Evolutionary conservation across 78 protist genomes (phyloP).

Genomic region (Protostelium mycophagum): DNA sequence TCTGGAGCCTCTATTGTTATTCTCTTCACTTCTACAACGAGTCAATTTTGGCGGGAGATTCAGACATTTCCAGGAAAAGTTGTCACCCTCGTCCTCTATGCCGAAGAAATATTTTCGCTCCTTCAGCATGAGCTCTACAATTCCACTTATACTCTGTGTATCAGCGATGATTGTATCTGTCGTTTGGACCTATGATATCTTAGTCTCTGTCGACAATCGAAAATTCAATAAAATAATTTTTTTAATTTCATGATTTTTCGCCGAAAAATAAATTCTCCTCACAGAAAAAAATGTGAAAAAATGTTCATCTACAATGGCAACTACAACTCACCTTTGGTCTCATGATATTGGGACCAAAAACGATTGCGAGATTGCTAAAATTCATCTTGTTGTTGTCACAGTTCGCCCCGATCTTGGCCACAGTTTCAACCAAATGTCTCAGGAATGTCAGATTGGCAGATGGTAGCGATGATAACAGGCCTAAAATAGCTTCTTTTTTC

Average conservation of each 20-base stretch:
- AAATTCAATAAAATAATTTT: too few relatives aligned
- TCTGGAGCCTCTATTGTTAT: neutral
- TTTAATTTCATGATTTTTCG: too few relatives aligned
- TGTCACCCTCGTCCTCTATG: too few relatives aligned
- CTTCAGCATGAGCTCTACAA: neutral
- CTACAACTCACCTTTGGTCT: neutral
- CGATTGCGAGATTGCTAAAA: slow-evolving; percentile 35
- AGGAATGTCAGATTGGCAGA: slow-evolving; percentile 10
- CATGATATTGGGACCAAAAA: slow-evolving; percentile 48
- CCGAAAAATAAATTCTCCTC: too few relatives aligned
- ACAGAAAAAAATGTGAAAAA: neutral
- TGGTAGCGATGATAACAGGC: slow-evolving; percentile 10
- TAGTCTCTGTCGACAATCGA: too few relatives aligned
- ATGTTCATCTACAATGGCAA: too few relatives aligned
- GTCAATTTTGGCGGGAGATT: neutral
- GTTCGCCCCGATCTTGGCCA: slow-evolving; percentile 8
- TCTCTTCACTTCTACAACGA: neutral
- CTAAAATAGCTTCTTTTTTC: slow-evolving; percentile 7
- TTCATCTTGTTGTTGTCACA: slow-evolving; percentile 36
- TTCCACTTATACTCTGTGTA: neutral
- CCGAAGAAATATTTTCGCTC: neutral
- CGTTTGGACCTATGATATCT: neutral
- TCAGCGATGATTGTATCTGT: neutral
- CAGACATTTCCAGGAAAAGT: neutral
- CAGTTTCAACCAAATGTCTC: slow-evolving; percentile 9